Percentiles rank a stretch among this genome's conserved stretches.
These are phyloP conservation scores for Pulveroboletus sp. DNA, from an alignment of 768 basidiomycete genomes.

Conservation along the genomic window DNA sequence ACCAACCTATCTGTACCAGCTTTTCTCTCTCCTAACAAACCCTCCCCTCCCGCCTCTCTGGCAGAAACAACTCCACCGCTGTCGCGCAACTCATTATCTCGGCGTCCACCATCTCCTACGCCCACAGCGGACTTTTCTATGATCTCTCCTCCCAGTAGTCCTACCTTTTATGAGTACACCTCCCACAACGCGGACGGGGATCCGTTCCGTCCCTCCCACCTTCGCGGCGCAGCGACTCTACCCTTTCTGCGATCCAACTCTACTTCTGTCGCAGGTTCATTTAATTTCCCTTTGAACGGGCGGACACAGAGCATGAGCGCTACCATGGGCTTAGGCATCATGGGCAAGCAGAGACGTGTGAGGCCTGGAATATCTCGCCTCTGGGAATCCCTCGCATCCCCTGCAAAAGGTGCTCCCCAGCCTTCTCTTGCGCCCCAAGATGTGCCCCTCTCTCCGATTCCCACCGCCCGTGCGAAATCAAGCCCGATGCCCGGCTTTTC, in stretches of 20 bases:
- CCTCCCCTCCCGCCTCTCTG: conserved; percentile 26
- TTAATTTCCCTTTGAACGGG: conserved; percentile 15
- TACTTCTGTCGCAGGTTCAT: conserved; percentile 20
- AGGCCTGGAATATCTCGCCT: conserved; percentile 33
- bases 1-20: conserved; percentile 13
- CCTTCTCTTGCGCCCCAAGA: conserved; percentile 7
- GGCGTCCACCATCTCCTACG: conserved; percentile 43
- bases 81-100: conserved; percentile 5
- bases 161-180: conserved; percentile 32
- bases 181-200: conserved; percentile 21
- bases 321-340: conserved; percentile 17
- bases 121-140: conserved; percentile 47
- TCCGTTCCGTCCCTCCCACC: conserved; percentile 23
- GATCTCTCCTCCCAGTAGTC: conserved; percentile 40
- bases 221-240: conserved; percentile 24
- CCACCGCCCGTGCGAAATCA: conserved; percentile 21
- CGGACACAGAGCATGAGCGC: conserved; percentile 28
- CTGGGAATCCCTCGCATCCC: conserved; percentile 34
- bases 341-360: conserved; percentile 23
- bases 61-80: conserved; percentile 25
- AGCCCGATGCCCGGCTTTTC: conserved; percentile 33
- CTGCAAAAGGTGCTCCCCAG: conserved; percentile 18
- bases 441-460: conserved; percentile 14
- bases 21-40: conserved; percentile 7
- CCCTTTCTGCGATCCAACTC: conserved; percentile 32